Percentiles rank a stretch among this genome's conserved stretches.
Conservation (phyloP, 2,329 filamentous ascomycete species). For the Phoma sp. region DNA sequence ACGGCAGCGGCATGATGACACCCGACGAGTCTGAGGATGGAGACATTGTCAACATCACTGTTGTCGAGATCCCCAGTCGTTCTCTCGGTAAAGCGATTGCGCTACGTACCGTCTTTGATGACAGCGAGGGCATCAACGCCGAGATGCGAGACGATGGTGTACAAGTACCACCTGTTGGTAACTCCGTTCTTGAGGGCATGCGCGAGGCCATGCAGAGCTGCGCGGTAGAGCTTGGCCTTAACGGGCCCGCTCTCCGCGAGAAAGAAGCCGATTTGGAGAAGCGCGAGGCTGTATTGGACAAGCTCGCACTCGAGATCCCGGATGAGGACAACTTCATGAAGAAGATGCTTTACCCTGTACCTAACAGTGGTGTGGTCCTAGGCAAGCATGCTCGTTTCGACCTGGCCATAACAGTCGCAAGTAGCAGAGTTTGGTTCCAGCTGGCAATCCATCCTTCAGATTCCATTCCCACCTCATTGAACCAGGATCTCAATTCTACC, state of each 20-base stretch:
- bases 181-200: constrained; percentile 87
- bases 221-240: constrained; percentile 80
- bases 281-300: constrained; percentile 83
- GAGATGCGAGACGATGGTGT: constrained; percentile 98
- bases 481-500: constrained; percentile 75
- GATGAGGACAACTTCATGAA: constrained; percentile 85
- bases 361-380: constrained; percentile 79
- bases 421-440: constrained; percentile 95
- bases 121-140: constrained; percentile 85
- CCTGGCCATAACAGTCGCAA: constrained; percentile 74
- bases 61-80: constrained; percentile 84
- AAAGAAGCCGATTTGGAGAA: constrained; percentile 81
- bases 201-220: constrained; percentile 78
- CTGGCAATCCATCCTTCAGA: constrained; percentile 91
- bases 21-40: constrained; percentile 79
- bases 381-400: constrained; percentile 82
- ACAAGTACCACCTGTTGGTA: constrained; percentile 72
- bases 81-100: constrained; percentile 85
- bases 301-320: constrained; percentile 79
- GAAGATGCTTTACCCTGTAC: constrained; percentile 79
- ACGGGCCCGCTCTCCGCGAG: constrained; percentile 71
- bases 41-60: constrained; percentile 79
- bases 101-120: constrained; percentile 91
- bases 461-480: constrained; percentile 76
- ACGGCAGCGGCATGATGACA: constrained; percentile 61